Evolutionary conservation across 805 yeast genomes (phyloP), one percentile per base, ranked within the genome.

Genomic region (Pichia manshurica): DNA sequence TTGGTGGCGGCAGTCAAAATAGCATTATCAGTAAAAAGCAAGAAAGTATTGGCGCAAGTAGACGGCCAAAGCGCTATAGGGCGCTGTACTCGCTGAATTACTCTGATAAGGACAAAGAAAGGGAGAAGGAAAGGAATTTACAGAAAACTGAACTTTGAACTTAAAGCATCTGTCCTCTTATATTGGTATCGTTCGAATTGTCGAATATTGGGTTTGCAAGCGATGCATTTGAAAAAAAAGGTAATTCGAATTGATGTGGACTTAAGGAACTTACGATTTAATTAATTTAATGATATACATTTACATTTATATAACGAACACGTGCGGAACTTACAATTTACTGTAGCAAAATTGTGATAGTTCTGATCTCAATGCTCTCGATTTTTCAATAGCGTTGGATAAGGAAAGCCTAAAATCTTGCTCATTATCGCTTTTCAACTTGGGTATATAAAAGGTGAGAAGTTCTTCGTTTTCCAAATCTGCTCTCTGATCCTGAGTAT

Each of bases 381-480:
- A 77, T 23, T 67, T 67, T n/a, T 66, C 67, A 10, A 79, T 56
- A 36, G 74, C 60, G 13, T 47, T 48, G 23, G 53, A 52, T 1
- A 64, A 41, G 9, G 51, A 51, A 9, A 50, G 53, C 22, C 63
- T 69, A 23, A 68, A 44, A 65, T 59, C 60, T 12, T n/a, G 10
- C 28, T 37, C 3, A 17, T 53, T 58, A 13, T 56, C 57, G 36
- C 52, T 54, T 16, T 53, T 8, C 5, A 8, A 69, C 63, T 43
- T 74, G 77, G 45, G 72, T 64, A 80, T 84, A 75, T 38, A 83
- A 59, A 4, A 87, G 84, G 19, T 81, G 9, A 53, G 77, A 22
- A 84, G 71, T 53, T 76, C 76, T 59, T 78, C 73, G 51, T 54
- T 52, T 23, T 50, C 41, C 10, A 50, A 15, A 20, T 48, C 51